Percentiles rank a stretch among this genome's conserved stretches.
These are phyloP conservation scores for Pseudogymnoascus sp. DNA, from an alignment of 2,329 filamentous ascomycete species.

Conservation along the genomic window DNA sequence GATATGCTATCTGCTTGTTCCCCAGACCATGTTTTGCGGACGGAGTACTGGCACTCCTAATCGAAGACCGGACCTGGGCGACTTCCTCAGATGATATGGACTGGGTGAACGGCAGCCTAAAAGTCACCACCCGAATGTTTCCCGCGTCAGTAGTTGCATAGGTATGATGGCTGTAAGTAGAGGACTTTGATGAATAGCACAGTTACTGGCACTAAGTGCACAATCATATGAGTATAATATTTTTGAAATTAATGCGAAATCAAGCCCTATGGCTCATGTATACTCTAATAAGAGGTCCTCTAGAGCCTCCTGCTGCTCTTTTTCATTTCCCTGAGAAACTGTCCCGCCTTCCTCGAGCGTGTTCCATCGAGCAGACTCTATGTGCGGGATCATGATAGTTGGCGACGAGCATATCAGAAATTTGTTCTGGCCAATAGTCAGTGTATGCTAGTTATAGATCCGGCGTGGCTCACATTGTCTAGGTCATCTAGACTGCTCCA, in stretches of 20 bases:
- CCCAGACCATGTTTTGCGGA: not conserved
- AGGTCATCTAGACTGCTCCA: conserved; percentile 13
- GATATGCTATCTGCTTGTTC: not conserved
- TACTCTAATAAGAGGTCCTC: not conserved
- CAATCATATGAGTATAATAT: not conserved
- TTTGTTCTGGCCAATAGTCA: conserved; percentile 11
- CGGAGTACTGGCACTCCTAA: not conserved
- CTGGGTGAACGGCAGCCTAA: not conserved
- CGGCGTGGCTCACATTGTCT: conserved; percentile 10
- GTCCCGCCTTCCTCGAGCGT: not conserved
- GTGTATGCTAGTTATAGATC: not conserved
- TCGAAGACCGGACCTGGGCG: not conserved
- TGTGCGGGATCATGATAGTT: conserved; percentile 10
- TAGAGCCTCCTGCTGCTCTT: not conserved
- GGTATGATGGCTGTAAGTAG: not conserved
- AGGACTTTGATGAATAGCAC: not conserved
- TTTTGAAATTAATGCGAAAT: not conserved
- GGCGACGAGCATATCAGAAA: conserved; percentile 13
- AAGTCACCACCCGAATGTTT: not conserved
- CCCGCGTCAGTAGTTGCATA: not conserved
- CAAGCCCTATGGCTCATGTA: not conserved
- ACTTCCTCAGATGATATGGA: not conserved
- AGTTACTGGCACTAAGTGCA: not conserved
- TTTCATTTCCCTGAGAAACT: not conserved
- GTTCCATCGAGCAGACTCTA: conserved; percentile 6